phyloP scores from a whole-genome alignment of 345 rosid species.

The Sisymbrium altissimum region DNA sequence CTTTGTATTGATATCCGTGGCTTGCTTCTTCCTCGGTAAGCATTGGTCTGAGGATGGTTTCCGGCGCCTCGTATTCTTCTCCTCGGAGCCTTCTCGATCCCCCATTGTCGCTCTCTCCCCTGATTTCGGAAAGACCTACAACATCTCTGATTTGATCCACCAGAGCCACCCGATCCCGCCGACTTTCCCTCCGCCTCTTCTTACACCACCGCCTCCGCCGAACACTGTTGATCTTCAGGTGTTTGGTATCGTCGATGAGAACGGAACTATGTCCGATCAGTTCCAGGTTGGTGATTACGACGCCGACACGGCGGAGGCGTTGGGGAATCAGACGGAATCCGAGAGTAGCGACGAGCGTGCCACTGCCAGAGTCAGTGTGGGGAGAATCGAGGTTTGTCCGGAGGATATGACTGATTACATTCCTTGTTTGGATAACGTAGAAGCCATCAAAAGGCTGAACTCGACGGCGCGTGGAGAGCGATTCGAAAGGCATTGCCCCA shows the following conservation, averaged over 20 bases:
- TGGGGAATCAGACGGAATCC: conserved; percentile 45
- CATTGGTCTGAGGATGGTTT: conserved; percentile 67
- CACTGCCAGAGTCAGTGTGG: conserved; percentile 31
- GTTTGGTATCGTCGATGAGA: conserved; percentile 73
- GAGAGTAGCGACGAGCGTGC: conserved; percentile 12
- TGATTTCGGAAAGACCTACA: conserved; percentile 42
- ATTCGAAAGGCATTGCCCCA: conserved; percentile 87
- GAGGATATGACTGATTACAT: conserved; percentile 70
- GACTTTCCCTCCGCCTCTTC: not conserved
- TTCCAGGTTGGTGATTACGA: conserved; percentile 84
- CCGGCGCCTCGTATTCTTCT: conserved; percentile 75
- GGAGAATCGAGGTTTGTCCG: conserved; percentile 49
- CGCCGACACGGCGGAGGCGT: conserved; percentile 49
- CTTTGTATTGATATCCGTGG: conserved; percentile 48
- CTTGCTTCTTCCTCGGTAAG: conserved; percentile 84
- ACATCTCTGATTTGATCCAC: conserved; percentile 45
- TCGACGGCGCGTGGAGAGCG: conserved; percentile 76
- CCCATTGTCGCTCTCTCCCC: conserved; percentile 58
- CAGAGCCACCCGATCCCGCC: conserved; percentile 9
- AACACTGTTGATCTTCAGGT: conserved; percentile 37
- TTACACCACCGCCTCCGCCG: conserved; percentile 40
- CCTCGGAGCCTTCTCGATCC: conserved; percentile 35
- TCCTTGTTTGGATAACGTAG: conserved; percentile 84
- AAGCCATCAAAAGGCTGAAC: conserved; percentile 58
- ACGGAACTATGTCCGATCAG: conserved; percentile 78